Evolutionary conservation across 2,329 filamentous ascomycete genomes (phyloP).

Genomic region (Phaeosphaeria sp.): DNA sequence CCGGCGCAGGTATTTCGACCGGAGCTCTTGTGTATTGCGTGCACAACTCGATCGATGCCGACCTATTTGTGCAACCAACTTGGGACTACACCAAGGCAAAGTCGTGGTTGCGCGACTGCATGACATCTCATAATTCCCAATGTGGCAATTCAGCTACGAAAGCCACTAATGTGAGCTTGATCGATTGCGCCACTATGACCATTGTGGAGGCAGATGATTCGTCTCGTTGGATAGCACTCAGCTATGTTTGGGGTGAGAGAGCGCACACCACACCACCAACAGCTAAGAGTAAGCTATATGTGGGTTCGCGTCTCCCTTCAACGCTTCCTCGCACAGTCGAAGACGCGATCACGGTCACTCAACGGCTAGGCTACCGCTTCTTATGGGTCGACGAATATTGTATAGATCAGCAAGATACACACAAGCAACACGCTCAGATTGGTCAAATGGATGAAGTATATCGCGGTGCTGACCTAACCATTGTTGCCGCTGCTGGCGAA

Average conservation of each 20-base stretch:
- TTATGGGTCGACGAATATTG: not conserved
- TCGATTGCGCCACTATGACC: not conserved
- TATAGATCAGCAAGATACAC: not conserved
- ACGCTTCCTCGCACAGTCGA: conserved; percentile 4
- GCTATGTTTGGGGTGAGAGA: conserved; percentile 9
- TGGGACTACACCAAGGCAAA: not conserved
- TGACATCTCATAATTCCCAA: not conserved
- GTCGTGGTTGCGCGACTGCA: not conserved
- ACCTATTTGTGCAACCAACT: not conserved
- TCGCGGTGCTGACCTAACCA: conserved; percentile 10
- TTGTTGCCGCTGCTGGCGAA: conserved; percentile 7
- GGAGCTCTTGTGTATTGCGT: not conserved
- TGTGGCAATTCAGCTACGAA: not conserved
- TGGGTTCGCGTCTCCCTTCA: not conserved
- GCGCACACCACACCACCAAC: not conserved
- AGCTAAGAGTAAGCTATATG: not conserved
- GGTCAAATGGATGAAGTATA: conserved; percentile 17
- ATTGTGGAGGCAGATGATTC: not conserved
- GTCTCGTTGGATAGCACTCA: conserved; percentile 1
- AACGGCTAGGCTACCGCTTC: not conserved
- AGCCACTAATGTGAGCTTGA: not conserved
- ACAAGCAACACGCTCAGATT: not conserved
- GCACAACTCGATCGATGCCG: not conserved
- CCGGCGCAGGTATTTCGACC: not conserved
- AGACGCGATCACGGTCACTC: not conserved